Base-by-base conservation (phyloP, 2,329 filamentous ascomycete species). In the Cryphonectria naterciae region DNA sequence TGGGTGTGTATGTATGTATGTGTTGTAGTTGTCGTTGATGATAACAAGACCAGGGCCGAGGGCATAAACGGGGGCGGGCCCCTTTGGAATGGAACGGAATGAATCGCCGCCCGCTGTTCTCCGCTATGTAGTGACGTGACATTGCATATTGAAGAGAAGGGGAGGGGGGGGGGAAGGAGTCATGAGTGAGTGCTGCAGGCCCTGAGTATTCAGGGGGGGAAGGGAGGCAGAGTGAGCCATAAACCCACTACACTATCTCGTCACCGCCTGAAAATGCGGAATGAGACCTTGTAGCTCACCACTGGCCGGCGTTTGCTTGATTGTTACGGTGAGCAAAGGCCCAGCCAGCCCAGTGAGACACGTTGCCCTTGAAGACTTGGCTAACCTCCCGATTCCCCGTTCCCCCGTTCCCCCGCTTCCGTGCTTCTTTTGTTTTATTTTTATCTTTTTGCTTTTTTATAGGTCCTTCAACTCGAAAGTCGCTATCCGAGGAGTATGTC, bases 271-370 rank as follows among this genome's bases (percentile, higher is more conserved):
- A 71, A 66, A 71, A 71, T 61, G 68, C 61, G 46, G 46, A n/a
- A 68, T 71, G 69, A 68, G 61, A 68, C 66, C 69, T 71, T 71
- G 66, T 71, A 71, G 60, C 66, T 68, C 46, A 49, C 46, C 69
- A 61, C 67, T 54, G 46, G 28, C 11, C 19, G 46, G 8, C 41
- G 66, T 56, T 46, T 46, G 35, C 54, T 71, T 66, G 61, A 61
- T 71, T 66, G 61, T 49, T 49, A 68, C 60, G 49, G 69, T 43
- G 65, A 68, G 52, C 66, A 41, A 54, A 63, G 32, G 32, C 32
- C 54, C 58, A 63, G 60, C 43, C 52, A 25, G 68, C 19, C 56
- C 49, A 61, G 41, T 39, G 32, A 52, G 17, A 46, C 37, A 67
- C 65, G 25, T 17, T 58, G 54, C 25, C 54, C 54, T 58, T 58